phyloP scores from a whole-genome alignment of 2,329 filamentous ascomycete genomes.

The Zarea fungicola region DNA sequence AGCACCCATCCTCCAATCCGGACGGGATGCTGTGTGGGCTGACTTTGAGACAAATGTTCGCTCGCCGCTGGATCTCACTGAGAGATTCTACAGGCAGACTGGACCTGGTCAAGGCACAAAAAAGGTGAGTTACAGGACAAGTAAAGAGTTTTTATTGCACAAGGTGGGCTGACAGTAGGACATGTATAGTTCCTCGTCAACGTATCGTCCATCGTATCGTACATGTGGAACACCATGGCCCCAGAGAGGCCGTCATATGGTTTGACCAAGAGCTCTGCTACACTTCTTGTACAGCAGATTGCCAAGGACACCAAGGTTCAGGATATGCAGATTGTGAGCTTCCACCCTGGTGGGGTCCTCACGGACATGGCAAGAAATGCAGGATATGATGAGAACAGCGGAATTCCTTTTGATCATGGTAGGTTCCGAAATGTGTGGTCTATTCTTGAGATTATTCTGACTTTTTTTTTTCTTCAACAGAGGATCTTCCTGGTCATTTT shows the following conservation, averaged over 20 bases:
- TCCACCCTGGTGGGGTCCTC: constrained; percentile 19
- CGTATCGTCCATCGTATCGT: constrained; percentile 5
- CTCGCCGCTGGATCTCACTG: constrained; percentile 15
- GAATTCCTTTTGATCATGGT: constrained; percentile 24
- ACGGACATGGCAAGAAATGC: constrained; percentile 22
- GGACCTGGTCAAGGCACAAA: background rate
- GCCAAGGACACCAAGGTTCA: constrained; percentile 27
- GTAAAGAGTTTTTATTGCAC: background rate
- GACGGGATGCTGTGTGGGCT: constrained; percentile 11
- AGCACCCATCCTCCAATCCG: constrained; percentile 15
- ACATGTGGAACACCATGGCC: constrained; percentile 13
- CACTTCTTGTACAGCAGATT: constrained; percentile 32
- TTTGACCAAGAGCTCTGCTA: constrained; percentile 33
- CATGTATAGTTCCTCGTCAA: constrained; percentile 16
- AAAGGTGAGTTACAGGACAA: constrained; percentile 4
- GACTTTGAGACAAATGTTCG: constrained; percentile 18
- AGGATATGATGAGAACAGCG: constrained; percentile 18
- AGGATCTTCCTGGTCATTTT: constrained; percentile 23
- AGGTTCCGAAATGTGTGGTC: background rate
- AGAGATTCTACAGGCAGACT: constrained; percentile 18
- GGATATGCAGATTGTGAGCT: constrained; percentile 24
- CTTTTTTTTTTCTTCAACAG: too few species aligned
- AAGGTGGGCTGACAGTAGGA: background rate
- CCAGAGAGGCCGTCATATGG: constrained; percentile 25
- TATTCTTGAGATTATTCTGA: background rate